phyloP scores from a whole-genome alignment of 106 monocot species.

The Dendrobium chrysotoxum region DNA sequence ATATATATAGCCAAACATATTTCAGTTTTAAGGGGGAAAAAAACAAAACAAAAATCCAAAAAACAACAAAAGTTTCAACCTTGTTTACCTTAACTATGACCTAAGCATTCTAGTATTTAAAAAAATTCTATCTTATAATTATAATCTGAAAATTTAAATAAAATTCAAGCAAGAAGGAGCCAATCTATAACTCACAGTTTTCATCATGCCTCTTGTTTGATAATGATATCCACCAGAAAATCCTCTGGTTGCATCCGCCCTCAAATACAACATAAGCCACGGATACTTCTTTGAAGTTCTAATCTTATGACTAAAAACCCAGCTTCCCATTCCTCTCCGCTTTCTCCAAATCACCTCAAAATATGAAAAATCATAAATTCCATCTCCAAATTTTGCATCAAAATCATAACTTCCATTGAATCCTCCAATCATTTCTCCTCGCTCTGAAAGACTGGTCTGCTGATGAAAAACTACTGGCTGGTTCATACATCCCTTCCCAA shows the following conservation, averaged over 20 bases:
- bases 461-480: constrained; percentile 54
- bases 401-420: background rate
- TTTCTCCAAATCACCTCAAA: constrained; percentile 52
- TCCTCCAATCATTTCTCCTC: background rate
- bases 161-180: no score
- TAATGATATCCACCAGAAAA: constrained; percentile 79
- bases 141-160: no score
- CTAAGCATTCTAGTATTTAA: no score
- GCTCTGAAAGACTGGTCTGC: constrained; percentile 15
- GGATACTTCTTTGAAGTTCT: constrained; percentile 52
- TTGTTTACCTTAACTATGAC: no score
- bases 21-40: no score
- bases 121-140: no score
- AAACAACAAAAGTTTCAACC: no score
- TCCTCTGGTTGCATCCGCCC: constrained; percentile 63
- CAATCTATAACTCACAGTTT: constrained; percentile 25
- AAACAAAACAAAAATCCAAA: no score
- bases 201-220: constrained; percentile 66
- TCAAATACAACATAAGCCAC: constrained; percentile 78
- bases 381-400: constrained; percentile 23
- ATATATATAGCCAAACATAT: no score
- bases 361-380: constrained; percentile 38
- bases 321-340: constrained; percentile 30
- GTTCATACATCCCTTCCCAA: constrained; percentile 73
- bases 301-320: constrained; percentile 53